A percentile compares a stretch with the other conserved stretches of the same genome.
These are phyloP conservation scores for Emericellopsis atlantica DNA, from an alignment of 2,329 filamentous ascomycete species.

Conservation along the genomic window DNA sequence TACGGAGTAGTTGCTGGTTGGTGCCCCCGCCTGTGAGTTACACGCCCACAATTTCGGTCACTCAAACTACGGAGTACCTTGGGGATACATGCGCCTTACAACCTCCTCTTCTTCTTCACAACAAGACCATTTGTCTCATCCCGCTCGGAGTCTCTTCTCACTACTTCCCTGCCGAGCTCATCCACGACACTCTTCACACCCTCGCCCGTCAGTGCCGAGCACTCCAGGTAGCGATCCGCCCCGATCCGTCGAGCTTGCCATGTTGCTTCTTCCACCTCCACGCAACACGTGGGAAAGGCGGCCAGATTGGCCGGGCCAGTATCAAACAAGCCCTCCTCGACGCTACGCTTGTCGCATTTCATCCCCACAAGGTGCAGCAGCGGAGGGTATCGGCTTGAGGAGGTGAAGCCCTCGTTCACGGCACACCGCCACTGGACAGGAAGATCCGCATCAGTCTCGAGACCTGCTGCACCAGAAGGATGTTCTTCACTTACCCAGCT, in stretches of 20 bases:
- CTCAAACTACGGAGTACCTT: too few species aligned
- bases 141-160: conserved; percentile 7
- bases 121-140: conserved; percentile 1
- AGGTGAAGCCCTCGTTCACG: conserved; percentile 12
- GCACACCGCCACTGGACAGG: conserved; percentile 16
- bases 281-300: conserved; percentile 15
- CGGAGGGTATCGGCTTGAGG: conserved; percentile 7
- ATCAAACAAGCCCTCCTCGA: conserved; percentile 8
- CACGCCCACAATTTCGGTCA: too few species aligned
- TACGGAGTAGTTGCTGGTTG: too few species aligned
- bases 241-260: conserved; percentile 18
- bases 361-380: conserved; percentile 18
- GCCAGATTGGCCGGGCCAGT: background rate
- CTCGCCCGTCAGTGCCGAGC: conserved; percentile 21
- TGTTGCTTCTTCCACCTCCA: conserved; percentile 15
- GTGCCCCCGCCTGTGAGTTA: too few species aligned
- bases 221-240: conserved; percentile 17
- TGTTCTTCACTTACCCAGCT: conserved; percentile 17
- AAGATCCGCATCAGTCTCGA: background rate
- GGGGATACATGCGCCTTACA: too few species aligned
- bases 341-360: conserved; percentile 15
- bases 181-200: conserved; percentile 18
- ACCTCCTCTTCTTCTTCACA: conserved; percentile 6
- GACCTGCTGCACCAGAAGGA: background rate
- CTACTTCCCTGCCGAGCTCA: conserved; percentile 11